Evolutionary conservation across 768 basidiomycete species (phyloP).

Genomic region (Pilatotrama ljubarskyi): DNA sequence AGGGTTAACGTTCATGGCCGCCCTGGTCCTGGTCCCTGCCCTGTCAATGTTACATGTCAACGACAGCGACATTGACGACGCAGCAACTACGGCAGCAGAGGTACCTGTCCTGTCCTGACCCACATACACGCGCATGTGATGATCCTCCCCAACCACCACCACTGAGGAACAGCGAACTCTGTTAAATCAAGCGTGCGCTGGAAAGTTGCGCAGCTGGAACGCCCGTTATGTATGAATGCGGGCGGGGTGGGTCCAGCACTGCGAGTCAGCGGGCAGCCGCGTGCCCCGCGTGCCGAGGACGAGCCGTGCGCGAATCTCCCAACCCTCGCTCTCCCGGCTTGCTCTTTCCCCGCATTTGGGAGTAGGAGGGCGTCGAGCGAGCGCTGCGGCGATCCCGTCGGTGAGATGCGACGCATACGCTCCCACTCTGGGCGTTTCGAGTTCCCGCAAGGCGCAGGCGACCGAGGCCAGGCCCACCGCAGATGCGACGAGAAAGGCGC

Average conservation of each 20-base stretch:
- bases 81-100: neutral
- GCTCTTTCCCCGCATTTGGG: neutral
- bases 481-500: too few relatives aligned
- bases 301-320: neutral
- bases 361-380: too few relatives aligned
- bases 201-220: neutral
- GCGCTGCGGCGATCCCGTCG: neutral
- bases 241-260: neutral
- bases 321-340: neutral
- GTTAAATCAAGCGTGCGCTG: neutral
- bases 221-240: neutral
- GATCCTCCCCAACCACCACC: neutral
- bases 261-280: neutral
- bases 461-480: neutral
- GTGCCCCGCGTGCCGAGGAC: neutral
- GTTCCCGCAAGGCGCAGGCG: neutral
- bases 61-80: neutral
- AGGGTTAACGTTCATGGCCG: neutral
- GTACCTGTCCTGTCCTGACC: slow-evolving; percentile 2
- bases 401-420: neutral
- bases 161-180: neutral
- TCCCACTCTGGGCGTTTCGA: too few relatives aligned
- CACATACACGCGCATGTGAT: neutral
- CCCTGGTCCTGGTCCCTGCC: neutral
- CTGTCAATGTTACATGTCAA: too few relatives aligned